These are phyloP conservation scores for Artemisia tridentata DNA, from an alignment of 129 eudicot genomes.

Conservation along the genomic window DNA sequence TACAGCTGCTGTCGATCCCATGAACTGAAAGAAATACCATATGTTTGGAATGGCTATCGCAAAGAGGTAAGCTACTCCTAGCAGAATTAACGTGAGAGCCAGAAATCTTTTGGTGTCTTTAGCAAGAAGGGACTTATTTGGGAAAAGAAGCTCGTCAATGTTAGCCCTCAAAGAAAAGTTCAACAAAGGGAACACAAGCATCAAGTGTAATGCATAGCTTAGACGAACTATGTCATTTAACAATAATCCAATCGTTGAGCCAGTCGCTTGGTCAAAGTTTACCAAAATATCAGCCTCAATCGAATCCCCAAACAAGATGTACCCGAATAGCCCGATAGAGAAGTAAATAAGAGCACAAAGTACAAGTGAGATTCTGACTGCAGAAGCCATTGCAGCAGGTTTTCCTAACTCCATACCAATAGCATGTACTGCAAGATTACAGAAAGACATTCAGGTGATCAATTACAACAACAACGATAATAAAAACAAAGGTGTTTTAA, in stretches of 20 bases:
- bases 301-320: slow-evolving; percentile 81
- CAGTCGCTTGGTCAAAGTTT: slow-evolving; percentile 61
- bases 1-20: slow-evolving; percentile 85
- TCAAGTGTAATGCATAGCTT: slow-evolving; percentile 84
- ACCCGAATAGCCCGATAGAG: slow-evolving; percentile 75
- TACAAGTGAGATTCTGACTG: slow-evolving; percentile 66
- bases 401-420: slow-evolving; percentile 78
- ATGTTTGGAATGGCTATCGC: slow-evolving; percentile 88
- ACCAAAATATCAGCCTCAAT: slow-evolving; percentile 77
- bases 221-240: slow-evolving; percentile 67
- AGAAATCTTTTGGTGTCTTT: slow-evolving; percentile 58
- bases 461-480: too few relatives aligned
- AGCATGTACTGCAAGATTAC: slow-evolving; percentile 81
- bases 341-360: slow-evolving; percentile 81
- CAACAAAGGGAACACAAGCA: slow-evolving; percentile 87
- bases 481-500: too few relatives aligned
- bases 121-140: slow-evolving; percentile 50
- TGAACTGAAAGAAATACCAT: slow-evolving; percentile 89
- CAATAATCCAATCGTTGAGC: slow-evolving; percentile 49
- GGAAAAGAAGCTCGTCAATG: slow-evolving; percentile 73
- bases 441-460: background rate
- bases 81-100: slow-evolving; percentile 47
- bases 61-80: slow-evolving; percentile 52
- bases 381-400: slow-evolving; percentile 72
- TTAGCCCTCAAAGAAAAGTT: slow-evolving; percentile 75